phyloP scores from a whole-genome alignment of 768 basidiomycete genomes.

The Tricholoma hemisulphureum region DNA sequence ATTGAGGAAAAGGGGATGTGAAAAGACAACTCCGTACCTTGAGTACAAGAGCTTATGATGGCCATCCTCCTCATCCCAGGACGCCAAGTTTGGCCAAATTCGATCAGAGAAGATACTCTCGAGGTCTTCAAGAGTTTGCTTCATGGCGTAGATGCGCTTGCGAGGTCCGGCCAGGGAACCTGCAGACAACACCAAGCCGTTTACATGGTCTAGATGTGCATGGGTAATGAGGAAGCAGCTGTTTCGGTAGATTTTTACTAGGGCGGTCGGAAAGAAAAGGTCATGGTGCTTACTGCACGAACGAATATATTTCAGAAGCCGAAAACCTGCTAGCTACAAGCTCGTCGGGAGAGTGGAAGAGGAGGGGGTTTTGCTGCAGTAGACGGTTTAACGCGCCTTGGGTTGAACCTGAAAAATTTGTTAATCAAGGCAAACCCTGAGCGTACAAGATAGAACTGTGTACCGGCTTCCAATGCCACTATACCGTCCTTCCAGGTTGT shows the following conservation, averaged over 20 bases:
- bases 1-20: slow-evolving; percentile 1
- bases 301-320: slow-evolving; percentile 54
- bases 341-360: slow-evolving; percentile 44
- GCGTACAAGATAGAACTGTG: slow-evolving; percentile 15
- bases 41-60: slow-evolving; percentile 61
- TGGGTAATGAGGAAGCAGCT: slow-evolving; percentile 88
- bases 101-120: slow-evolving; percentile 74
- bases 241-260: slow-evolving; percentile 6
- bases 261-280: slow-evolving; percentile 1
- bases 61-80: slow-evolving; percentile 64
- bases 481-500: slow-evolving; percentile 78
- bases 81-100: slow-evolving; percentile 84
- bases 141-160: slow-evolving; percentile 62
- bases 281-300: slow-evolving; percentile 39
- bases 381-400: slow-evolving; percentile 72
- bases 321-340: slow-evolving; percentile 29
- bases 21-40: slow-evolving; percentile 43
- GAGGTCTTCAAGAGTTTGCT: slow-evolving; percentile 63
- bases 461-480: slow-evolving; percentile 86
- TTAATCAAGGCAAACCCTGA: background rate
- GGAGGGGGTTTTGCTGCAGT: slow-evolving; percentile 49
- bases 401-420: slow-evolving; percentile 64
- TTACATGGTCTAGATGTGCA: slow-evolving; percentile 89
- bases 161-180: slow-evolving; percentile 65
- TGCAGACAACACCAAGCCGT: slow-evolving; percentile 78